phyloP scores from a whole-genome alignment of 2,329 filamentous ascomycete genomes.

The Cryphonectria nitschkei region DNA sequence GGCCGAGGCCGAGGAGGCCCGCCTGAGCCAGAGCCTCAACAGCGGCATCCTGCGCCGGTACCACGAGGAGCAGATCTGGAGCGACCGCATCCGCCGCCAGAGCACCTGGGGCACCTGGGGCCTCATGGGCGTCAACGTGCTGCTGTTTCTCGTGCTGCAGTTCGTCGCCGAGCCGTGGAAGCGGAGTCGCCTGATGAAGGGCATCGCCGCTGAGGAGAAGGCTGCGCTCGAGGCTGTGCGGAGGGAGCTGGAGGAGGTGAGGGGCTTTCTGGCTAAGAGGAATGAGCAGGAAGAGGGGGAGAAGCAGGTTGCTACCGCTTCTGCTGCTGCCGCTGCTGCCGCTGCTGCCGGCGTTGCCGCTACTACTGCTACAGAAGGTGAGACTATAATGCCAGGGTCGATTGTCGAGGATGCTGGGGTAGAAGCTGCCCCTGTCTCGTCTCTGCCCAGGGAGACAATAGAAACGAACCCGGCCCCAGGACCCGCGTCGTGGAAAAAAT shows the following conservation, averaged over 20 bases:
- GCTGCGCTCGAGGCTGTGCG: slow-evolving; percentile 54
- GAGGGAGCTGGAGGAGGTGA: slow-evolving; percentile 45
- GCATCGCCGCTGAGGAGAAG: slow-evolving; percentile 80
- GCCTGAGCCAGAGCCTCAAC: slow-evolving; percentile 74
- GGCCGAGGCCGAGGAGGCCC: slow-evolving; percentile 80
- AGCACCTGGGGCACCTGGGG: slow-evolving; percentile 99
- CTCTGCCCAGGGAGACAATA: slow-evolving; percentile 22
- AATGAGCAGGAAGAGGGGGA: slow-evolving; percentile 17
- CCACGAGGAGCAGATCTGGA: slow-evolving; percentile 99
- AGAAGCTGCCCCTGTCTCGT: slow-evolving; percentile 25
- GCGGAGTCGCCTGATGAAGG: slow-evolving; percentile 76
- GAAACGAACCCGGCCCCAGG: slow-evolving; percentile 21
- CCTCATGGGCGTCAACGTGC: slow-evolving; percentile 93
- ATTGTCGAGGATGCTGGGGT: slow-evolving; percentile 38
- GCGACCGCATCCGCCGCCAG: slow-evolving; percentile 92
- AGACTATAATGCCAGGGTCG: slow-evolving; percentile 24
- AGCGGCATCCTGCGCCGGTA: slow-evolving; percentile 87
- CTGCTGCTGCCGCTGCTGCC: slow-evolving; percentile 24
- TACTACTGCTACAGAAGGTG: background rate
- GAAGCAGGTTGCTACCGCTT: slow-evolving; percentile 20
- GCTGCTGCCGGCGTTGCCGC: slow-evolving; percentile 22
- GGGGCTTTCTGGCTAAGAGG: slow-evolving; percentile 34
- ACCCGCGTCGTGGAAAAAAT: slow-evolving; percentile 46
- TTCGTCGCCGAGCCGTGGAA: slow-evolving; percentile 94
- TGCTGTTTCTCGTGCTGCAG: slow-evolving; percentile 84